Evolutionary conservation across 2,329 filamentous ascomycete genomes (phyloP).

Genomic region (Dactylellina sp.): DNA sequence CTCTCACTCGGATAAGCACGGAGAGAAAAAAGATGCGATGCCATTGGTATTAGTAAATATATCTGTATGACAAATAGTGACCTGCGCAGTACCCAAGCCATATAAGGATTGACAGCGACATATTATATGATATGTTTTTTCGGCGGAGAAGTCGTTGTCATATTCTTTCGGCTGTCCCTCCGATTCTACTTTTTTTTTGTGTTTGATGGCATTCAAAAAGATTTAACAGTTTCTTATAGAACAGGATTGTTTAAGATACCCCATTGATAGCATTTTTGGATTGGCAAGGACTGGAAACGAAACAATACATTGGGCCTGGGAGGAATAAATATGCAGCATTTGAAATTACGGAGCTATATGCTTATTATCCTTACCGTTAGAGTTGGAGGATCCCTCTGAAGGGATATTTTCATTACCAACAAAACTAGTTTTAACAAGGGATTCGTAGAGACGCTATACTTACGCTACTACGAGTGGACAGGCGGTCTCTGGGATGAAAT

Average conservation of each 20-base stretch:
- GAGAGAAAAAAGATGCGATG: neutral
- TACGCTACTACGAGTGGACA: too few species aligned
- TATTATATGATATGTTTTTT: neutral
- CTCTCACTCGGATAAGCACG: constrained; percentile 37
- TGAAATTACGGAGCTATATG: too few species aligned
- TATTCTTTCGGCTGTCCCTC: neutral
- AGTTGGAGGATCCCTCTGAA: too few species aligned
- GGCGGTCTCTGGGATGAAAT: too few species aligned
- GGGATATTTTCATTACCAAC: too few species aligned
- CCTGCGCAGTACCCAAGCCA: neutral
- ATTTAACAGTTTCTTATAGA: constrained; percentile 39
- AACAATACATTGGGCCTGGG: neutral
- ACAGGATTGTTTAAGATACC: constrained; percentile 41
- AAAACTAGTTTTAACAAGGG: too few species aligned
- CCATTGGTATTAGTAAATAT: neutral
- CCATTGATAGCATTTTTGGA: constrained; percentile 40
- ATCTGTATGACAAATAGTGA: constrained; percentile 34
- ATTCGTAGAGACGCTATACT: too few species aligned
- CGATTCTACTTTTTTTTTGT: constrained; percentile 2
- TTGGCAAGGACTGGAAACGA: neutral
- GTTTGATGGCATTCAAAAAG: constrained; percentile 12
- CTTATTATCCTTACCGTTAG: too few species aligned
- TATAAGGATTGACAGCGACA: neutral
- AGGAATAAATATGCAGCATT: too few species aligned
- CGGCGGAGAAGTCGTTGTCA: neutral